phyloP scores from a whole-genome alignment of 768 basidiomycete genomes.

The Gymnopilus dilepis region DNA sequence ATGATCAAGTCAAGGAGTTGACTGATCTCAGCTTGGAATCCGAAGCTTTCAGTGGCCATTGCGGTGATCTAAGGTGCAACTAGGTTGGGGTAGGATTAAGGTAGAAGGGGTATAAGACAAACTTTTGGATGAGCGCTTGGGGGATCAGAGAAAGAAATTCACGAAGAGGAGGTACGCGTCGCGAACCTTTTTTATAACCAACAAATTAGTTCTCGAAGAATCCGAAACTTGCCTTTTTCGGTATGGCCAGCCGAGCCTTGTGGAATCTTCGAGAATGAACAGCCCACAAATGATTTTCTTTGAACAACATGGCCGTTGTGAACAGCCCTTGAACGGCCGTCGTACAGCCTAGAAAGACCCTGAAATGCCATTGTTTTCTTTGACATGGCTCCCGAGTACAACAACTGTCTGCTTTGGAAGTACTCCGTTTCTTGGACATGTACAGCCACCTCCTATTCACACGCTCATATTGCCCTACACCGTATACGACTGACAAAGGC shows the following conservation, averaged over 20 bases:
- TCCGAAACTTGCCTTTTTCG: conserved; percentile 52
- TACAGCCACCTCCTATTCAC: neutral
- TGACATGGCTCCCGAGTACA: neutral
- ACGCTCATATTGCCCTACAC: no score
- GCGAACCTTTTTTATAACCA: conserved; percentile 40
- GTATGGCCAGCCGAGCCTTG: conserved; percentile 32
- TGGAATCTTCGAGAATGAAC: conserved; percentile 51
- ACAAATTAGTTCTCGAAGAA: conserved; percentile 54
- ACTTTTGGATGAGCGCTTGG: conserved; percentile 17
- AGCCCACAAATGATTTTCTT: no score
- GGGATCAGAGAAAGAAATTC: conserved; percentile 29
- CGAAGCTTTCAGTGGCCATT: conserved; percentile 88
- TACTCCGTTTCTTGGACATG: no score
- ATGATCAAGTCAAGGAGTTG: conserved; percentile 99
- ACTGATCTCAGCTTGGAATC: conserved; percentile 99
- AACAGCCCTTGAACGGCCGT: neutral
- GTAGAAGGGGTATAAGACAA: conserved; percentile 24
- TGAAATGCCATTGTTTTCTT: neutral
- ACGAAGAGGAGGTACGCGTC: conserved; percentile 31
- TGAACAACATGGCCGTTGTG: no score
- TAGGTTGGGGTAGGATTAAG: conserved; percentile 26
- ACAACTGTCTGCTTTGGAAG: neutral
- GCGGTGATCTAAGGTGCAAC: conserved; percentile 25
- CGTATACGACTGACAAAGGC: no score
- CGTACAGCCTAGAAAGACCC: neutral